Conservation (phyloP, 2,329 filamentous ascomycete genomes). For the Aureobasidium sp. region DNA sequence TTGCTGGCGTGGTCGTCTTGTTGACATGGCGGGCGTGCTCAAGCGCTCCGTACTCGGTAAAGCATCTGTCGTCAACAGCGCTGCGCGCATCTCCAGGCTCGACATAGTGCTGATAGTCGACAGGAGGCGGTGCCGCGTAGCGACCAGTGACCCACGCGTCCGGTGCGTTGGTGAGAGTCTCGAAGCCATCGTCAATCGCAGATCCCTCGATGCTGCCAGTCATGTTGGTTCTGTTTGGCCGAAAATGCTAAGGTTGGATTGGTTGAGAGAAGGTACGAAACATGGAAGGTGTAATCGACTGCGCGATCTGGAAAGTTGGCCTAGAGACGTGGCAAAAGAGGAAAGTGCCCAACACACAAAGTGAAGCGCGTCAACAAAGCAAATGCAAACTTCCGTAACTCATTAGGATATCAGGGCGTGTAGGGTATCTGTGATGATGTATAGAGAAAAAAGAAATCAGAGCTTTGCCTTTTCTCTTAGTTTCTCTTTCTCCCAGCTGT, state of each 20-base stretch:
- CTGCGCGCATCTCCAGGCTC: slow-evolving; percentile 11
- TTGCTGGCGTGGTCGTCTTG: neutral
- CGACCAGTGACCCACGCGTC: slow-evolving; percentile 1
- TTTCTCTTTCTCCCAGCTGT: slow-evolving; percentile 58
- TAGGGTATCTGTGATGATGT: neutral
- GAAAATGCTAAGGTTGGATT: neutral
- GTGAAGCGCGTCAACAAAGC: neutral
- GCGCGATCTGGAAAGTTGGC: neutral
- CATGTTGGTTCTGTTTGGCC: neutral
- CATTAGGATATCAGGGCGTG: neutral
- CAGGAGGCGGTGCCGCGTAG: neutral
- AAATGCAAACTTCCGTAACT: neutral
- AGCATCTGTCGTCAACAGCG: slow-evolving; percentile 11
- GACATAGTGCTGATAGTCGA: slow-evolving; percentile 10
- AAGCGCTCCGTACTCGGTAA: neutral
- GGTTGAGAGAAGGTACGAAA: neutral
- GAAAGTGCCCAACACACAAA: neutral
- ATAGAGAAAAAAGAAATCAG: slow-evolving; percentile 23
- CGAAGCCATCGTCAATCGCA: slow-evolving; percentile 14
- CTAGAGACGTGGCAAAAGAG: neutral
- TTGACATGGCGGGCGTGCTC: neutral
- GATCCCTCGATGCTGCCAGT: slow-evolving; percentile 5
- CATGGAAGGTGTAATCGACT: neutral
- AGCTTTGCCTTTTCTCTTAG: slow-evolving; percentile 53
- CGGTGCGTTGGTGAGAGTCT: slow-evolving; percentile 2